Percentiles rank a stretch among this genome's conserved stretches.
phyloP scores from a whole-genome alignment of 2,329 filamentous ascomycete species.

The Nannizzia gypsea region DNA sequence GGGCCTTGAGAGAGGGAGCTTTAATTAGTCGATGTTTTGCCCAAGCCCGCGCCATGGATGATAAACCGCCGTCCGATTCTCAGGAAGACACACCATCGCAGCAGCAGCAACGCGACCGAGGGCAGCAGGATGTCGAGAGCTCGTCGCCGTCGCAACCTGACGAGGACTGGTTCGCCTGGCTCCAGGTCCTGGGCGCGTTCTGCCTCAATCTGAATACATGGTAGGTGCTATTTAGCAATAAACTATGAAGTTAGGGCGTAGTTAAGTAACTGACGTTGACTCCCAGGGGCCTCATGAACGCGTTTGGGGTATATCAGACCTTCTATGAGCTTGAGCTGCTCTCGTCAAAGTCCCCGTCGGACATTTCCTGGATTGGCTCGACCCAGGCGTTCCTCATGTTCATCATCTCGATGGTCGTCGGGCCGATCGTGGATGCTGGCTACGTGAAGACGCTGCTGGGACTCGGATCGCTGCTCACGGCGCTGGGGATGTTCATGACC shows the following conservation, averaged over 20 bases:
- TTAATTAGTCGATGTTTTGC: no score
- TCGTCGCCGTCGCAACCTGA: neutral
- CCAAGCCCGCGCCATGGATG: neutral
- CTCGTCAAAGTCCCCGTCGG: conserved; percentile 28
- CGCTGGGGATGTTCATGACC: conserved; percentile 44
- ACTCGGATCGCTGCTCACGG: conserved; percentile 35
- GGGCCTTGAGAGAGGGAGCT: neutral
- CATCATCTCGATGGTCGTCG: conserved; percentile 39
- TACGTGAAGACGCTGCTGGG: conserved; percentile 36
- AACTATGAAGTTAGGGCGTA: no score
- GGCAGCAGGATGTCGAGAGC: neutral
- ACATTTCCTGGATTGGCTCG: conserved; percentile 44
- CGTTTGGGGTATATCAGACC: conserved; percentile 42
- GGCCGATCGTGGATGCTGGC: conserved; percentile 43
- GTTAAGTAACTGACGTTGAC: neutral
- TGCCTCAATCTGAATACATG: neutral
- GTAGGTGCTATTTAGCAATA: no score
- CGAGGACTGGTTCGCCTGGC: neutral
- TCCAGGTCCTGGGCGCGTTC: neutral
- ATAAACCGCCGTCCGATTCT: neutral
- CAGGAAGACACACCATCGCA: neutral
- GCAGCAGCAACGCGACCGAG: neutral
- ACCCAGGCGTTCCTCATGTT: conserved; percentile 43
- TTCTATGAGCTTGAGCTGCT: conserved; percentile 39
- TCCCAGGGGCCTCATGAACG: conserved; percentile 41